Evolutionary conservation across 1,284 basidiomycete genomes (phyloP).

Genomic region (Singerocomus inundabilis): DNA sequence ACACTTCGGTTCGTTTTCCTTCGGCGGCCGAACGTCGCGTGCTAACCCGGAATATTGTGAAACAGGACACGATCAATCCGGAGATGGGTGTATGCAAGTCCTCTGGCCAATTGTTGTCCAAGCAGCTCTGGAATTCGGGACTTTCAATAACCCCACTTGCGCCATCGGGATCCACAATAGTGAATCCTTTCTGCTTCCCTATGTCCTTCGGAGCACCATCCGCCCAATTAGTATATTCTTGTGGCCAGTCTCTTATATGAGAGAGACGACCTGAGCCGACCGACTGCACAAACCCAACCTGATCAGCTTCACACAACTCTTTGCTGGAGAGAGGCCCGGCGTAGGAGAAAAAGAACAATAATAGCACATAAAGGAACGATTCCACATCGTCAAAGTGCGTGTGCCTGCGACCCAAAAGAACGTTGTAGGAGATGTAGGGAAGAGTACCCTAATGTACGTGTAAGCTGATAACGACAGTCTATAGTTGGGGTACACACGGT

Average conservation of each 20-base stretch:
- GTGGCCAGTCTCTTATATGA: background rate
- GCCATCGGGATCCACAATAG: background rate
- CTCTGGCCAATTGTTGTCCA: background rate
- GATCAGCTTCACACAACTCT: background rate
- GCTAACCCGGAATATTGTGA: background rate
- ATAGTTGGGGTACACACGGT: background rate
- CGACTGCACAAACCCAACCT: background rate
- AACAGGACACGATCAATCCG: background rate
- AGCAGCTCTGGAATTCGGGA: background rate
- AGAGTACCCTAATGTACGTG: background rate
- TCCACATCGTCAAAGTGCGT: slow-evolving; percentile 15
- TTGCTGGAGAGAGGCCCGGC: slow-evolving; percentile 2
- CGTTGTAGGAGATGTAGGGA: slow-evolving; percentile 8
- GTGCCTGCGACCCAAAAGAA: background rate
- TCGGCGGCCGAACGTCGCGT: too few species aligned
- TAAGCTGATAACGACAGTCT: background rate
- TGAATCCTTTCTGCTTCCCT: background rate
- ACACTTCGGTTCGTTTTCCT: background rate
- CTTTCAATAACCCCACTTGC: background rate
- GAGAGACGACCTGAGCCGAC: background rate
- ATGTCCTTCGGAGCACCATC: background rate
- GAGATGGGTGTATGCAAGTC: background rate
- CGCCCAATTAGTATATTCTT: background rate
- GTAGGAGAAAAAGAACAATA: slow-evolving; percentile 17
- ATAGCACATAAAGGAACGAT: slow-evolving; percentile 15